phyloP scores from a whole-genome alignment of 352 stramenopile species.

The Globisporangium splendens region DNA sequence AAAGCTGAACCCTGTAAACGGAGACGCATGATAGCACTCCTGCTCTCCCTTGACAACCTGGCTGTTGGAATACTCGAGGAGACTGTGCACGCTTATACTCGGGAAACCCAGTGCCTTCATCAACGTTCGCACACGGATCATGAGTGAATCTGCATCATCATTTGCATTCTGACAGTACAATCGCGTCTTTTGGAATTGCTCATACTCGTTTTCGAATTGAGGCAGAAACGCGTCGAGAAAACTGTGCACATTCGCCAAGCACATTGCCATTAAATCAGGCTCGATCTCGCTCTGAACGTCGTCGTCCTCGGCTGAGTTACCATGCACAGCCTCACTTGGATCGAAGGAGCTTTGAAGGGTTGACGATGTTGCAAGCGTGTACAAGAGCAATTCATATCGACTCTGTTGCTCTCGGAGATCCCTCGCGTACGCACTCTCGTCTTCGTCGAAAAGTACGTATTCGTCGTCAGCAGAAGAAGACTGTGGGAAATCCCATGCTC shows the following conservation, averaged over 20 bases:
- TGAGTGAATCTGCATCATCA: neutral
- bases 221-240: conserved; percentile 37
- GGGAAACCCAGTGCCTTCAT: conserved; percentile 46
- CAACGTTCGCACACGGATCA: conserved; percentile 23
- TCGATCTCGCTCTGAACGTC: conserved; percentile 10
- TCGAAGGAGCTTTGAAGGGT: conserved; percentile 10
- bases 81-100: conserved; percentile 22
- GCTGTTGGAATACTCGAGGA: conserved; percentile 17
- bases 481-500: neutral
- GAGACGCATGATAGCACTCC: neutral
- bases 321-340: neutral
- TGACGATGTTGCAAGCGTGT: conserved; percentile 11
- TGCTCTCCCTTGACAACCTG: conserved; percentile 1
- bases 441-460: conserved; percentile 2
- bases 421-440: neutral
- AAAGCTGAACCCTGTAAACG: conserved; percentile 31
- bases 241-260: conserved; percentile 65
- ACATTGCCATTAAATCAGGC: conserved; percentile 45
- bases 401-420: neutral
- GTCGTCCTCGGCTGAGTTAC: neutral
- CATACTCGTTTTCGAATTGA: conserved; percentile 23
- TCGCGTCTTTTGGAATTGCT: conserved; percentile 10
- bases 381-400: conserved; percentile 14
- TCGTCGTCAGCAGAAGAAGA: neutral
- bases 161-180: conserved; percentile 3